A percentile compares a stretch with the other conserved stretches of the same genome.
Conservation (phyloP, 805 yeast genomes). For the Yamadazyma takamatsuzukensis region DNA sequence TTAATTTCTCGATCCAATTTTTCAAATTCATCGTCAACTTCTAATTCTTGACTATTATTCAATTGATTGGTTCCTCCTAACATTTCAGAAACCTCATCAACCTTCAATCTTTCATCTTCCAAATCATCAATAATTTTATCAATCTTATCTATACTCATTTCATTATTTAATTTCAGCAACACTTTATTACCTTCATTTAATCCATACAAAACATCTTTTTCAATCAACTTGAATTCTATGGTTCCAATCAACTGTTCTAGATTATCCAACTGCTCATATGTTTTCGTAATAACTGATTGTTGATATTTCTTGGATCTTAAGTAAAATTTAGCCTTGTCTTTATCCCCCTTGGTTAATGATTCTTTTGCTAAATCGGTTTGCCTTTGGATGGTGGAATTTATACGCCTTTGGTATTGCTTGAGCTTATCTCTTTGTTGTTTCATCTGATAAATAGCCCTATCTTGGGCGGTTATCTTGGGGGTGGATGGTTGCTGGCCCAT, state of each 20-base stretch:
- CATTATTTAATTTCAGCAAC: slow-evolving; percentile 69
- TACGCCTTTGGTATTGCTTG: slow-evolving; percentile 62
- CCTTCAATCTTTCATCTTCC: slow-evolving; percentile 76
- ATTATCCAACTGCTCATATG: slow-evolving; percentile 74
- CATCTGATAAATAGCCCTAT: slow-evolving; percentile 79
- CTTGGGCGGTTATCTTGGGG: slow-evolving; percentile 74
- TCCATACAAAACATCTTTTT: slow-evolving; percentile 79
- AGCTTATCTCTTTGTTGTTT: slow-evolving; percentile 87
- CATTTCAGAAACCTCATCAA: slow-evolving; percentile 63
- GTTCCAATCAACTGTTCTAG: slow-evolving; percentile 74
- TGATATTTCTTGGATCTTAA: slow-evolving; percentile 81
- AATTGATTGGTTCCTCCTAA: slow-evolving; percentile 41
- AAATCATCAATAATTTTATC: slow-evolving; percentile 81
- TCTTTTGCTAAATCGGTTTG: slow-evolving; percentile 62
- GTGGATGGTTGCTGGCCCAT: slow-evolving; percentile 45
- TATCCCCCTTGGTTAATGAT: slow-evolving; percentile 51
- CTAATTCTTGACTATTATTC: slow-evolving; percentile 50
- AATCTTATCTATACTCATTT: slow-evolving; percentile 73
- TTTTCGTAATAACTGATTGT: slow-evolving; percentile 61
- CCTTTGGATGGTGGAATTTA: slow-evolving; percentile 51
- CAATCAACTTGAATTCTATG: slow-evolving; percentile 86
- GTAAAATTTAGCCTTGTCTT: slow-evolving; percentile 61
- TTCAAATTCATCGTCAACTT: slow-evolving; percentile 62
- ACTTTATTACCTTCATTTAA: slow-evolving; percentile 77
- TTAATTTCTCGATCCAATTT: slow-evolving; percentile 44